Base-by-base conservation (phyloP, 192 early-diverging fungal genomes). In the Coemansia nantahalensis region DNA sequence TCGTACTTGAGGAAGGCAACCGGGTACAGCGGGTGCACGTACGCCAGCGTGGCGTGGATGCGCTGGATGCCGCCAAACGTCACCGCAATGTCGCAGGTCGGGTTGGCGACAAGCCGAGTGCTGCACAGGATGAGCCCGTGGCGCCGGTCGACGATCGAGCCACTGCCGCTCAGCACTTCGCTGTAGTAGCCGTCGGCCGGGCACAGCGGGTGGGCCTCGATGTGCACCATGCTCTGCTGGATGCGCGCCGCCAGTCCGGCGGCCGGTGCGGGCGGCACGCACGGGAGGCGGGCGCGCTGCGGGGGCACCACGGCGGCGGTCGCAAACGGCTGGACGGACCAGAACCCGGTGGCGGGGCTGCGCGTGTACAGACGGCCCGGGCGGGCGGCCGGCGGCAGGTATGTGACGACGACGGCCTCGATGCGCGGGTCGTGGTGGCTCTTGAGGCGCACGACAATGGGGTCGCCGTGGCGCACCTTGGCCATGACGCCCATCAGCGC, bases 21-120 rank as follows among this genome's bases (percentile, higher is more conserved):
- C 9, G 56, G 63, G 15, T 59, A 88, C 4, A 87, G 82, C 3
- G 92, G 94, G 50, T 97, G 94, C 8, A 87, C 48, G 51, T 88
- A 90, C 0, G 89, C 59, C 14, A 93, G 68, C 40, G 80, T 82
- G 13, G 83, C 92, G 0, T 86, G 83, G 30, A 93, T 80, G 30
- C 88, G 85, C 22, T 93, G 80, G 18, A 82, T 81, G 46, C 92
- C 87, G 26, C 85, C 86, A 63, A 97, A 90, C 0, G 90, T 93
- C 28, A 94, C 67, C 46, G 80, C 77, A 16, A 94, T 79, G 48
- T 94, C 91, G 28, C 88, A 86, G 38, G 91, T 73, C 18, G 79
- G 78, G 54, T 88, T 85, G 0, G 83, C 86, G 17, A 94, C 88
- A 23, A 85, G 82, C 49, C 84, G 84, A 6, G 90, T 79, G 44